These are phyloP conservation scores for Spizellomyces punctatus DNA, from an alignment of 192 early-diverging fungal genomes.

Conservation along the genomic window DNA sequence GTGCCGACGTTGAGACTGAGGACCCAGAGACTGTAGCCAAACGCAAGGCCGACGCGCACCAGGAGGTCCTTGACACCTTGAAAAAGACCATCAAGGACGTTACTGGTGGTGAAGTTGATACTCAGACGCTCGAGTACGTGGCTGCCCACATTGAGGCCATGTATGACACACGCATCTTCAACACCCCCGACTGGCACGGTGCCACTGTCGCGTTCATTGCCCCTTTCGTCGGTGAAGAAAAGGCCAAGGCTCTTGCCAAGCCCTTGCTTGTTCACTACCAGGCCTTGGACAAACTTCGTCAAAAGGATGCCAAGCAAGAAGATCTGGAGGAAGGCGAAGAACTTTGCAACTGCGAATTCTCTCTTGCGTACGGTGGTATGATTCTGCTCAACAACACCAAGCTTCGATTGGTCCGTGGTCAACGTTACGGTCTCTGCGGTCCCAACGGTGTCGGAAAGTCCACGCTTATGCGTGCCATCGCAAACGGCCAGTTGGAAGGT, in stretches of 20 bases:
- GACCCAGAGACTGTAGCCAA: constrained; percentile 52
- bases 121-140: constrained; percentile 56
- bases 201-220: constrained; percentile 59
- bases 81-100: constrained; percentile 53
- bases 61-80: constrained; percentile 38
- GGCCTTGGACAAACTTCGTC: constrained; percentile 45
- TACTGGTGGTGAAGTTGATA: constrained; percentile 49
- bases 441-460: constrained; percentile 86
- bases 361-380: constrained; percentile 81
- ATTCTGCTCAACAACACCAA: constrained; percentile 72
- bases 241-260: constrained; percentile 52
- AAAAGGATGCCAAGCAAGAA: constrained; percentile 27
- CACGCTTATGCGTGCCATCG: constrained; percentile 85
- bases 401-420: constrained; percentile 69
- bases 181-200: constrained; percentile 67
- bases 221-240: constrained; percentile 57
- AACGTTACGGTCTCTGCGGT: constrained; percentile 81
- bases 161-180: constrained; percentile 65
- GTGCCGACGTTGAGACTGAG: constrained; percentile 56
- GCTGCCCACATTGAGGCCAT: constrained; percentile 61
- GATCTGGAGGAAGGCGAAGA: constrained; percentile 53
- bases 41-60: constrained; percentile 34
- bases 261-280: constrained; percentile 47
- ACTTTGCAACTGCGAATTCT: constrained; percentile 79
- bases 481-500: constrained; percentile 77